Percentiles rank a stretch among this genome's conserved stretches.
Conservation (phyloP, 2,329 filamentous ascomycete genomes). For the Hypoxylon sp. region DNA sequence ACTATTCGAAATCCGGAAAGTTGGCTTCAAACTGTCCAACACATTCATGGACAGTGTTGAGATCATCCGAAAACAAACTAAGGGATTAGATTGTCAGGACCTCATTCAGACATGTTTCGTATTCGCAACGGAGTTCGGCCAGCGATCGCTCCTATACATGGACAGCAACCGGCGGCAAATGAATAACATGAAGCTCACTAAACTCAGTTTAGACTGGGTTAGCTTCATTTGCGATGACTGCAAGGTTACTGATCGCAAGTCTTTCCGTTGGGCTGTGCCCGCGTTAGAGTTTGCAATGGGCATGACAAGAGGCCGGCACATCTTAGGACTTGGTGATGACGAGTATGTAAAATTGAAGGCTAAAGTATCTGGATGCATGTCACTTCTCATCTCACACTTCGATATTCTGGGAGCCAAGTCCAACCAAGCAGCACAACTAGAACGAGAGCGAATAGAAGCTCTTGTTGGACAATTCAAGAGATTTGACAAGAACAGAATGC, state of each 20-base stretch:
- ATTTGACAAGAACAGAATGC: constrained; percentile 80
- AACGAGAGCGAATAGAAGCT: constrained; percentile 89
- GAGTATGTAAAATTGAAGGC: constrained; percentile 86
- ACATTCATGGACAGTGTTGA: constrained; percentile 99
- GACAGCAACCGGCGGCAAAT: constrained; percentile 95
- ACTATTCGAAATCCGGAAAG: constrained; percentile 93
- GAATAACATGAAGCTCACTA: constrained; percentile 96
- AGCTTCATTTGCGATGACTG: constrained; percentile 99
- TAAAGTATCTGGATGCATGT: constrained; percentile 98
- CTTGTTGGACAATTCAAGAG: constrained; percentile 81
- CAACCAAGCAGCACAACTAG: constrained; percentile 91
- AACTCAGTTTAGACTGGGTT: constrained; percentile 95
- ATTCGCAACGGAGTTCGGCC: constrained; percentile 98
- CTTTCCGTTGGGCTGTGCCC: constrained; percentile 96
- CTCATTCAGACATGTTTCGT: constrained; percentile 98
- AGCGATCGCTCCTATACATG: constrained; percentile 94
- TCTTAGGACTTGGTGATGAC: constrained; percentile 88
- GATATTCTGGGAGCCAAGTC: constrained; percentile 98
- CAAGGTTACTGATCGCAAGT: constrained; percentile 91
- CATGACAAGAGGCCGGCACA: constrained; percentile 94
- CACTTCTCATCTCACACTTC: constrained; percentile 95
- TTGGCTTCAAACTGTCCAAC: constrained; percentile 95
- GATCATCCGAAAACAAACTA: constrained; percentile 88
- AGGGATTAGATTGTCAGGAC: constrained; percentile 89
- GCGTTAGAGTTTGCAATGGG: constrained; percentile 97